Percentiles rank a stretch among this genome's conserved stretches.
Evolutionary conservation across 352 stramenopile genomes (phyloP).

Genomic region (Phytophthora sansomeana): DNA sequence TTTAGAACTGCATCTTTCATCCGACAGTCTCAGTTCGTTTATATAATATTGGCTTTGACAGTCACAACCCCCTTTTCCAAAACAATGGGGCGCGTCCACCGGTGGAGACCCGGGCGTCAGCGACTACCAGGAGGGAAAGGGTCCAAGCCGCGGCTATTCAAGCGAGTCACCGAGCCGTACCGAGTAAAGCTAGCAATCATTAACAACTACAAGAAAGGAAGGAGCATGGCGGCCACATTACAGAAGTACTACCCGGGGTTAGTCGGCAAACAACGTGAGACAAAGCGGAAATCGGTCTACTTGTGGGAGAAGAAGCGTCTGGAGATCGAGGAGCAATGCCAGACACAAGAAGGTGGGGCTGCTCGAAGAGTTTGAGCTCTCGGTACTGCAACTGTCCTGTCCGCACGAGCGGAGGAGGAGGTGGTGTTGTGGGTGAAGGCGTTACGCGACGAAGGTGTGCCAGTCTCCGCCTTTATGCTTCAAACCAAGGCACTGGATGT

Average conservation of each 20-base stretch:
- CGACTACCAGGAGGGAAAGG: too few relatives aligned
- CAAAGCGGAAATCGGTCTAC: slow-evolving; percentile 2
- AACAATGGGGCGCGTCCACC: too few relatives aligned
- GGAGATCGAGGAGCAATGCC: neutral
- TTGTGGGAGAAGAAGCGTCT: slow-evolving; percentile 2
- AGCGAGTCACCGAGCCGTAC: neutral
- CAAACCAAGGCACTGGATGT: neutral
- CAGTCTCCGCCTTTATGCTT: neutral
- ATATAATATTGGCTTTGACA: too few relatives aligned
- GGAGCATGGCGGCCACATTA: slow-evolving; percentile 1
- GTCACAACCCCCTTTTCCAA: too few relatives aligned
- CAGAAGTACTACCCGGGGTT: neutral
- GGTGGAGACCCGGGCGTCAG: too few relatives aligned
- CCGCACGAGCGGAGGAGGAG: neutral
- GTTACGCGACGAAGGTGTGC: neutral
- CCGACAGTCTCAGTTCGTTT: too few relatives aligned
- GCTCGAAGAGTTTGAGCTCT: too few relatives aligned
- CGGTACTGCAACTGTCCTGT: neutral
- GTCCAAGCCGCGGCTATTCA: too few relatives aligned
- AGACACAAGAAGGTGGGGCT: neutral
- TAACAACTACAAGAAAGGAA: slow-evolving; percentile 2
- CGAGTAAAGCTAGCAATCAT: slow-evolving; percentile 4
- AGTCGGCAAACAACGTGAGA: slow-evolving; percentile 1
- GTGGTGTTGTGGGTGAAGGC: neutral
- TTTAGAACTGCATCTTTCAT: too few relatives aligned